These are phyloP conservation scores for Citeromyces nyonsensis DNA, from an alignment of 805 yeast genomes.

Conservation along the genomic window DNA sequence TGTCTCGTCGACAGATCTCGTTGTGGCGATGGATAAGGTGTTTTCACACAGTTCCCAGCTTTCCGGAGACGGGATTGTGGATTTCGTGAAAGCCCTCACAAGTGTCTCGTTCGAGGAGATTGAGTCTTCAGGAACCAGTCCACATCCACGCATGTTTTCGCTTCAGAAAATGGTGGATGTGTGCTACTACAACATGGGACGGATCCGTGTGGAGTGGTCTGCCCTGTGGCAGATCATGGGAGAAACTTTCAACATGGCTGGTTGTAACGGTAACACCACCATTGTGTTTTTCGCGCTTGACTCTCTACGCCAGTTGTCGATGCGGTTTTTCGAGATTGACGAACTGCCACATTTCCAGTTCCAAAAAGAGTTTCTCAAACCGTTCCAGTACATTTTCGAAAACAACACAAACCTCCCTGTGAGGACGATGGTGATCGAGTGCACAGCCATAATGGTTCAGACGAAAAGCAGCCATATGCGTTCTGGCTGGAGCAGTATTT, in stretches of 20 bases:
- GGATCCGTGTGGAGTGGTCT: slow-evolving; percentile 94
- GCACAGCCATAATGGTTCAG: slow-evolving; percentile 72
- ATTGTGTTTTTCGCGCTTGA: slow-evolving; percentile 87
- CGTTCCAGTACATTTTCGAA: slow-evolving; percentile 67
- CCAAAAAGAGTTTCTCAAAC: slow-evolving; percentile 85
- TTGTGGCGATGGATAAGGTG: slow-evolving; percentile 73
- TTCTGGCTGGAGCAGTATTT: slow-evolving; percentile 91
- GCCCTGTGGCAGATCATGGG: slow-evolving; percentile 93
- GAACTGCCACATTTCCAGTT: slow-evolving; percentile 92
- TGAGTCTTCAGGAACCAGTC: slow-evolving; percentile 68
- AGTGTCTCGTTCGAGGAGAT: slow-evolving; percentile 85
- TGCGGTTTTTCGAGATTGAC: slow-evolving; percentile 85
- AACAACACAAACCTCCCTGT: slow-evolving; percentile 57
- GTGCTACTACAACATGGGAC: slow-evolving; percentile 92
- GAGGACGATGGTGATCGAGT: slow-evolving; percentile 80
- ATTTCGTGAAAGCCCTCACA: slow-evolving; percentile 76
- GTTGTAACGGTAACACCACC: slow-evolving; percentile 60
- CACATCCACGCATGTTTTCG: slow-evolving; percentile 82
- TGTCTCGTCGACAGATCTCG: slow-evolving; percentile 51
- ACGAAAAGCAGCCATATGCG: slow-evolving; percentile 60
- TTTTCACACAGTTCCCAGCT: slow-evolving; percentile 71
- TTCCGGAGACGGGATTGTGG: slow-evolving; percentile 72
- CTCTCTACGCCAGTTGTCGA: slow-evolving; percentile 81
- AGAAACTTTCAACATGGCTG: slow-evolving; percentile 71
- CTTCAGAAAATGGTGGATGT: slow-evolving; percentile 93